Base-by-base conservation (phyloP, 1,139 yeast genomes). In the Lizanozyma gosingica region DNA sequence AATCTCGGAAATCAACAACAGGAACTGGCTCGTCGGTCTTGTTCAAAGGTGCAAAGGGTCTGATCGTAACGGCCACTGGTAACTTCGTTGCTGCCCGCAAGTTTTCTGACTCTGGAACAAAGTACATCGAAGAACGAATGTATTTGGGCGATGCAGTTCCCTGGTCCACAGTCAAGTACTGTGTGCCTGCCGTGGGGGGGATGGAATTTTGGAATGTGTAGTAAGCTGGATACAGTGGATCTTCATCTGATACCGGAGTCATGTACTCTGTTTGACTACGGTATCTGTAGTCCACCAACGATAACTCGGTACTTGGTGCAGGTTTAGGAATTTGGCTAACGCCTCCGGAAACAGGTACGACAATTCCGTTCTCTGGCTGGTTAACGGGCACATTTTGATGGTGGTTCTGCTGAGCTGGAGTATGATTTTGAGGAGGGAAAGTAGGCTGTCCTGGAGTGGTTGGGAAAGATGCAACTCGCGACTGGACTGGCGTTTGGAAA, bases 131-230 rank as follows among this genome's bases (percentile, higher is more conserved):
- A 41, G 86, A 67, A 43, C 95, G 71, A 54, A 85, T 76, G 55
- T 80, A 81, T 47, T 86, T 78, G 14, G 97, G 90, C 27, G 85
- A 79, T 2, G 96, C 78, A 3, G 83, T 76, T 2, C 95, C 95
- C 55, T 88, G 95, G 55, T 92, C 97, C 15, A 76, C 65, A 2
- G 83, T 75, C 41, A 69, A 71, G 54, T 70, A 85, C 48, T 79
- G 82, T 1, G 88, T 77, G 1, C 92, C 85, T 0, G 95, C 82
- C 14, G 79, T 69, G 1, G 97, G 96, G 22, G 97, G 95, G 29
- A 76, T 73, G 2, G 84, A 79, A 51, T 84, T 80, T 53, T 80
- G 79, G 54, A 84, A 80, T 3, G 95, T 83, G 41, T 71, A 67
- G 55, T 83, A 87, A 3, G 75, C 60, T 39, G 68, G 70, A 37